Conservation (phyloP, 345 rosid genomes). For the Aegle marmelos region DNA sequence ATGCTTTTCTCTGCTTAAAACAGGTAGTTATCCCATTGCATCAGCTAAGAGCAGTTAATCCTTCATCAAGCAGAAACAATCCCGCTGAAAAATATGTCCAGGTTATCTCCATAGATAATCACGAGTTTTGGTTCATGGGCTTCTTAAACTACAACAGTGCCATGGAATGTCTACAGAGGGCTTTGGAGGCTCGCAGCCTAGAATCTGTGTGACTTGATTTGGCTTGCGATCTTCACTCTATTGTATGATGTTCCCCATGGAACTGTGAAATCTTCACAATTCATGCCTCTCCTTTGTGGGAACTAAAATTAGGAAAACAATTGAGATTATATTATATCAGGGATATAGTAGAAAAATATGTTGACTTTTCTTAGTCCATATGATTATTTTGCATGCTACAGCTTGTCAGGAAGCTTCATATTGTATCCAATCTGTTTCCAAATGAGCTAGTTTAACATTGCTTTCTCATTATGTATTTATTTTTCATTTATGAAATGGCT, state of each 20-base stretch:
- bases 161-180: constrained; percentile 38
- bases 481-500: neutral
- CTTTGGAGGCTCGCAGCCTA: constrained; percentile 26
- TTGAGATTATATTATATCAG: constrained; percentile 14
- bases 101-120: constrained; percentile 54
- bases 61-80: constrained; percentile 49
- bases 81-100: constrained; percentile 62
- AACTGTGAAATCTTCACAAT: neutral
- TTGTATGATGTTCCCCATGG: constrained; percentile 1
- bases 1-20: constrained; percentile 23
- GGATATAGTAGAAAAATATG: constrained; percentile 7
- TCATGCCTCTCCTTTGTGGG: neutral
- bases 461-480: neutral
- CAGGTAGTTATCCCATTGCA: constrained; percentile 66
- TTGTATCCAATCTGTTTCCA: constrained; percentile 4
- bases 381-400: constrained; percentile 14
- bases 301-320: constrained; percentile 18
- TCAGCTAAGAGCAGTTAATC: constrained; percentile 54
- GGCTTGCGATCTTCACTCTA: neutral
- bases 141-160: constrained; percentile 52
- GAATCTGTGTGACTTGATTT: constrained; percentile 34
- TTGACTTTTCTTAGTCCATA: constrained; percentile 1
- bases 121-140: constrained; percentile 75
- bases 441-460: neutral
- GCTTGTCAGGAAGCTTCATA: constrained; percentile 12